Percentiles rank a stretch among this genome's conserved stretches.
These are phyloP conservation scores for Candida tibetensis DNA, from an alignment of 805 yeast species.

Conservation along the genomic window DNA sequence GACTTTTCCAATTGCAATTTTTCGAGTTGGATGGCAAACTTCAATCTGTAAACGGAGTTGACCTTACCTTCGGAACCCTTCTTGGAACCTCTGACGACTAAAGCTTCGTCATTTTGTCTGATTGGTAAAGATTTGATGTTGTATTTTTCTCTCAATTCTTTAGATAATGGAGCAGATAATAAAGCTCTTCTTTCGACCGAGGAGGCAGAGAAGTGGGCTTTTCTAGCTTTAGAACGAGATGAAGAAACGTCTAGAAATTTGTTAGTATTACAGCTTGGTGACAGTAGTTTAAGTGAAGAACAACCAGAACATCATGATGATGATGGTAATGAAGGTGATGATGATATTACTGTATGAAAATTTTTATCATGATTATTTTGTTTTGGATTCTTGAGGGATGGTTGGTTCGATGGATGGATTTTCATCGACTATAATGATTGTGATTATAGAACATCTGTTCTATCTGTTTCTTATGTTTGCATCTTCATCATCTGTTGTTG, in stretches of 20 bases:
- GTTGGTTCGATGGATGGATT: too few relatives aligned
- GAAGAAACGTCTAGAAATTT: slow-evolving; percentile 83
- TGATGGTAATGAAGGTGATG: too few relatives aligned
- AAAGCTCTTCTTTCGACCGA: slow-evolving; percentile 91
- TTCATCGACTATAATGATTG: too few relatives aligned
- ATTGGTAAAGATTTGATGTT: slow-evolving; percentile 93
- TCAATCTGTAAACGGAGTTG: slow-evolving; percentile 97
- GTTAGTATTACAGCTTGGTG: slow-evolving; percentile 31
- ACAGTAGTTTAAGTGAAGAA: neutral
- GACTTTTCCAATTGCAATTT: slow-evolving; percentile 97
- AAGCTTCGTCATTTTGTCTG: slow-evolving; percentile 96
- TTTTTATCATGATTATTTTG: too few relatives aligned
- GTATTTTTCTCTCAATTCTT: slow-evolving; percentile 97
- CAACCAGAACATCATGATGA: too few relatives aligned
- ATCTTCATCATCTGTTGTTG: too few relatives aligned
- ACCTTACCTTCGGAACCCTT: slow-evolving; percentile 99
- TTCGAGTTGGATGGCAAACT: slow-evolving; percentile 94
- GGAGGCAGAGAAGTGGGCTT: slow-evolving; percentile 98
- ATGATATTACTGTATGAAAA: neutral
- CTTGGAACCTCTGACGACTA: slow-evolving; percentile 97
- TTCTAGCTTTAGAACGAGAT: slow-evolving; percentile 99
- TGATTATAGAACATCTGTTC: too few relatives aligned
- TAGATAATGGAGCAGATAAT: slow-evolving; percentile 98
- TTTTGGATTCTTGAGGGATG: too few relatives aligned
- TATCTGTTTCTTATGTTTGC: too few relatives aligned